phyloP scores from a whole-genome alignment of 768 basidiomycete species.

The Russula lepida region DNA sequence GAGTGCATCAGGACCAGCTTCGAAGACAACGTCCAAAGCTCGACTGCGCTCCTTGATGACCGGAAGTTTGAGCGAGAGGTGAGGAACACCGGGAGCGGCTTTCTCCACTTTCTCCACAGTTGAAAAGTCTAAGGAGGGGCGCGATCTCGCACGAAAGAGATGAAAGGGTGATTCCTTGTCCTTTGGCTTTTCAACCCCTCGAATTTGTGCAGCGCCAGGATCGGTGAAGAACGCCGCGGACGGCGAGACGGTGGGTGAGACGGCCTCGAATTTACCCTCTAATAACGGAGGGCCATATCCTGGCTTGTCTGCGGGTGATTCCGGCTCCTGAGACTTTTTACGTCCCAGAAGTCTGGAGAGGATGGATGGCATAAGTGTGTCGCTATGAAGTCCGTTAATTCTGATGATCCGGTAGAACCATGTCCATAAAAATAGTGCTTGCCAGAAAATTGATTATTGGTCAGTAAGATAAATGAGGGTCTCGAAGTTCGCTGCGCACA shows the following conservation, averaged over 20 bases:
- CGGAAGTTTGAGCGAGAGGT: conserved; percentile 56
- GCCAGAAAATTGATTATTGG: neutral
- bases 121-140: conserved; percentile 31
- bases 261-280: conserved; percentile 68
- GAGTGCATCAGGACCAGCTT: conserved; percentile 45
- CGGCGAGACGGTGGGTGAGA: conserved; percentile 41
- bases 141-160: conserved; percentile 43
- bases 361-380: conserved; percentile 47
- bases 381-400: conserved; percentile 10
- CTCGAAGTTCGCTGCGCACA: neutral
- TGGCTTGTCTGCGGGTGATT: conserved; percentile 34
- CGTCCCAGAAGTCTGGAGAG: conserved; percentile 71
- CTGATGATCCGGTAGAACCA: neutral
- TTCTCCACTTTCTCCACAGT: conserved; percentile 32
- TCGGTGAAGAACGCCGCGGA: conserved; percentile 26
- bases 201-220: conserved; percentile 26
- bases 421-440: neutral
- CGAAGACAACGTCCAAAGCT: conserved; percentile 49
- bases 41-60: conserved; percentile 42
- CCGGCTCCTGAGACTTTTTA: conserved; percentile 51
- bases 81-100: conserved; percentile 35
- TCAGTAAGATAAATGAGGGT: neutral
- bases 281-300: conserved; percentile 42
- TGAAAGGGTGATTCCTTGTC: conserved; percentile 38
- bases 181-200: conserved; percentile 30